A percentile compares a stretch with the other conserved stretches of the same genome.
Evolutionary conservation across 305 asterid genomes (phyloP).

Genomic region (Solanum hybrid): DNA sequence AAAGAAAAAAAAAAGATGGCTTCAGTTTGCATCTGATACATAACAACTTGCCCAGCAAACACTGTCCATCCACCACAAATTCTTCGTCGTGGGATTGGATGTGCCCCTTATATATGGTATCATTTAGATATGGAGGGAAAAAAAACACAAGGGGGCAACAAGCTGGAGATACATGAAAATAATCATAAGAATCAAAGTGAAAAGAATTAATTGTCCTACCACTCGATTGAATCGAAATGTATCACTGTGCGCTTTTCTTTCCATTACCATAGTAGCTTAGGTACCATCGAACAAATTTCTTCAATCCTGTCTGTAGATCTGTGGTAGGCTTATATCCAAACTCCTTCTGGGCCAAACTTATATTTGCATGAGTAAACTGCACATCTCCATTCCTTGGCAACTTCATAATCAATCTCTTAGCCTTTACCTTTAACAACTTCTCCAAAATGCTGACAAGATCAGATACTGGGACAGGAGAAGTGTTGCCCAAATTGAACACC

Average conservation of each 20-base stretch:
- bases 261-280: constrained; percentile 58
- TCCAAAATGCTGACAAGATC: constrained; percentile 27
- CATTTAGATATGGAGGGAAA: constrained; percentile 17
- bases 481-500: constrained; percentile 15
- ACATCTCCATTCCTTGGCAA: constrained; percentile 92
- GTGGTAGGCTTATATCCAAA: constrained; percentile 82
- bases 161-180: constrained; percentile 29
- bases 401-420: constrained; percentile 68
- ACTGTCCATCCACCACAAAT: constrained; percentile 30
- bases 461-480: constrained; percentile 14
- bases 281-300: constrained; percentile 92
- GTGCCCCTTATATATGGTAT: constrained; percentile 28
- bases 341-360: constrained; percentile 76
- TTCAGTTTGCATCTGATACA: constrained; percentile 19
- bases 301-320: constrained; percentile 78
- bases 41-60: constrained; percentile 22
- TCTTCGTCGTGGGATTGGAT: constrained; percentile 42
- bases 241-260: constrained; percentile 62
- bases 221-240: constrained; percentile 18
- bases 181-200: constrained; percentile 60
- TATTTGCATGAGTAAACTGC: constrained; percentile 84
- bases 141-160: constrained; percentile 13
- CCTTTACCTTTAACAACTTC: constrained; percentile 72
- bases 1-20: constrained; percentile 5
- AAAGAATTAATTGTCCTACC: constrained; percentile 51